Percentiles rank a stretch among this genome's conserved stretches.
Conservation (phyloP, 1,284 basidiomycete species). For the Ceratobasidium sp. region DNA sequence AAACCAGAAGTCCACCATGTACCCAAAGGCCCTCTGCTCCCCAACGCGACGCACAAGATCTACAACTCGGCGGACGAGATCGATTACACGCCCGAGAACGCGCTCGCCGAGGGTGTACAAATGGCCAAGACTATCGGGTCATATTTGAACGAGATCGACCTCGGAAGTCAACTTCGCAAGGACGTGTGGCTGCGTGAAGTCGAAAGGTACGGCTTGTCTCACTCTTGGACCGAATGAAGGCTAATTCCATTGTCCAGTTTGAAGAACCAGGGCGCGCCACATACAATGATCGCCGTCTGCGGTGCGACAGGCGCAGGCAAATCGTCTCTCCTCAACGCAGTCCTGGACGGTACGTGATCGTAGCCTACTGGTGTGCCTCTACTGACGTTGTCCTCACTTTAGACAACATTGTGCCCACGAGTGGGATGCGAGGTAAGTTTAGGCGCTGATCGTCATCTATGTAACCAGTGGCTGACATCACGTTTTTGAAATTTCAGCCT, state of each 20-base stretch:
- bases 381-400: constrained; percentile 36
- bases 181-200: constrained; percentile 68
- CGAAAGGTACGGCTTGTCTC: constrained; percentile 52
- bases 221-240: neutral
- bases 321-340: constrained; percentile 65
- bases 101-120: constrained; percentile 58
- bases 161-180: constrained; percentile 62
- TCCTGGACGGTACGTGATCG: constrained; percentile 59
- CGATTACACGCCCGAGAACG: constrained; percentile 58
- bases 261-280: constrained; percentile 58
- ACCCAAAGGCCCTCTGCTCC: constrained; percentile 51
- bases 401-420: constrained; percentile 70
- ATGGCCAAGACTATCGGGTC: constrained; percentile 61
- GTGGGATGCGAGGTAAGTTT: constrained; percentile 64
- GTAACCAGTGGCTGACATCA: neutral
- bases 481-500: constrained; percentile 51
- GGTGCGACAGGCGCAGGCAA: constrained; percentile 69
- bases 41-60: constrained; percentile 45
- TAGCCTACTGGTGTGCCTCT: neutral
- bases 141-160: constrained; percentile 56
- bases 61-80: constrained; percentile 54
- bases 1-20: constrained; percentile 53
- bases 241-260: constrained; percentile 51
- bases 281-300: constrained; percentile 66
- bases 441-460: neutral